Conservation (phyloP, 257 asterid species). For the Dorcoceras hygrometricum region DNA sequence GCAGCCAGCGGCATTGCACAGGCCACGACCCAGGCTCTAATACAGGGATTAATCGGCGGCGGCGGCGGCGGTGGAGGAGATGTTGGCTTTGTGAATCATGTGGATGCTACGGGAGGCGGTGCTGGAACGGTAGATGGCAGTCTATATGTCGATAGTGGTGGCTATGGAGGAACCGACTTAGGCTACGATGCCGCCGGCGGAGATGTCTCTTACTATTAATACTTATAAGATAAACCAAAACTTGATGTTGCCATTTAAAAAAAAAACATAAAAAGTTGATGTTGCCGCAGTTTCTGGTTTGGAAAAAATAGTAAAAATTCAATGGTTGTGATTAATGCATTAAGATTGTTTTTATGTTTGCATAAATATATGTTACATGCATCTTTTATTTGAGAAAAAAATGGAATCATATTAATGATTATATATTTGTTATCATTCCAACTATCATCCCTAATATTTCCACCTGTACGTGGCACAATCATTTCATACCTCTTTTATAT, state of each 20-base stretch:
- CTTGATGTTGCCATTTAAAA: neutral
- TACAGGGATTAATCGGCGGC: constrained; percentile 31
- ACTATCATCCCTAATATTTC: too few species aligned
- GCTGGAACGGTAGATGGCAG: constrained; percentile 18
- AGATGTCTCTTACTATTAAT: constrained; percentile 18
- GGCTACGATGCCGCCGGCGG: constrained; percentile 31
- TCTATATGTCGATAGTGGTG: constrained; percentile 19
- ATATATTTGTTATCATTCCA: too few species aligned
- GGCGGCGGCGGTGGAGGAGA: constrained; percentile 22
- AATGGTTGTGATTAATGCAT: too few species aligned
- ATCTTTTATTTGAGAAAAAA: too few species aligned
- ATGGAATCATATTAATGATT: too few species aligned
- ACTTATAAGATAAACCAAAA: neutral
- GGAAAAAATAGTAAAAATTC: too few species aligned
- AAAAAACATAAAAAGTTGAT: too few species aligned
- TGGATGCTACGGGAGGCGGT: constrained; percentile 11
- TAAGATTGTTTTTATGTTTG: too few species aligned
- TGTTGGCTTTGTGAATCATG: neutral
- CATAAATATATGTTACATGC: neutral
- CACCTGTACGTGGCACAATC: too few species aligned
- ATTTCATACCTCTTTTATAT: too few species aligned
- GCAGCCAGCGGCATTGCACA: constrained; percentile 39
- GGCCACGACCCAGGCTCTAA: constrained; percentile 31
- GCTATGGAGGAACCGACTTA: constrained; percentile 26
- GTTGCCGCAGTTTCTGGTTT: neutral